phyloP scores from a whole-genome alignment of 305 asterid species.

The Fraxinus dipetala region DNA sequence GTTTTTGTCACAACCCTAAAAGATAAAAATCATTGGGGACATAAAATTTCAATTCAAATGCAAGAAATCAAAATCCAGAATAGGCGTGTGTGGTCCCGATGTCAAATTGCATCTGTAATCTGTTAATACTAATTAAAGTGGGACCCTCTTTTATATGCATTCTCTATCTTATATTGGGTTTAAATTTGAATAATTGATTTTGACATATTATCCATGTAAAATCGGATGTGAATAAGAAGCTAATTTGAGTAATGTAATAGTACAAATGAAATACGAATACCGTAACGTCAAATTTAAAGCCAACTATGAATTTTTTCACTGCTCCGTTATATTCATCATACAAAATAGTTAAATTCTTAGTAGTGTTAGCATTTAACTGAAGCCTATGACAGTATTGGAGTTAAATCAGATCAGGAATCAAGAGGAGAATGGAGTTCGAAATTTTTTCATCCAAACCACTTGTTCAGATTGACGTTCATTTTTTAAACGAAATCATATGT shows the following conservation, averaged over 20 bases:
- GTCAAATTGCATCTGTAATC: conserved; percentile 11
- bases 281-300: background rate
- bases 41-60: background rate
- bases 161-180: background rate
- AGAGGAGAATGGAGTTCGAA: background rate
- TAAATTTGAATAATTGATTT: conserved; percentile 9
- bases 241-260: background rate
- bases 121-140: conserved; percentile 11
- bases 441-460: background rate
- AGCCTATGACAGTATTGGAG: no score
- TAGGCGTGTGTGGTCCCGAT: conserved; percentile 13
- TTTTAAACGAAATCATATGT: background rate
- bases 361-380: background rate
- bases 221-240: background rate
- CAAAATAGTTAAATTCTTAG: no score
- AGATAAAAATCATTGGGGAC: background rate
- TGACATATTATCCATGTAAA: background rate
- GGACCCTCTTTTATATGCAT: conserved; percentile 18
- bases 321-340: no score
- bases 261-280: background rate
- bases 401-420: no score
- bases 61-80: background rate
- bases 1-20: background rate
- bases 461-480: background rate
- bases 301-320: no score